Percentiles rank a stretch among this genome's conserved stretches.
Conservation (phyloP, 2,329 filamentous ascomycete species). For the Colletotrichum salicis region DNA sequence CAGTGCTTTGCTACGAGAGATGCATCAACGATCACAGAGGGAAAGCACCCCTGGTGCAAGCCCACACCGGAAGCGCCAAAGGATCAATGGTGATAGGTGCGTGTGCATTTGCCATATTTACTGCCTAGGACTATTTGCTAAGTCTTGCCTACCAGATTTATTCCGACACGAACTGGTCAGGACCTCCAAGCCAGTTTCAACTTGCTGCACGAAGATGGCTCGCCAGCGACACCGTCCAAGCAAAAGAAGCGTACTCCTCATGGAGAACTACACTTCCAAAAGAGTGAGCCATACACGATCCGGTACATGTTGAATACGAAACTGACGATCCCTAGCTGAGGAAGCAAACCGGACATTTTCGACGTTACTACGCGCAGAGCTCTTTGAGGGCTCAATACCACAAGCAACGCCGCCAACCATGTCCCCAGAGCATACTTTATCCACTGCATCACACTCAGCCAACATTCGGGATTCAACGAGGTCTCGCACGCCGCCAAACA, state of each 20-base stretch:
- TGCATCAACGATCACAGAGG: conserved; percentile 60
- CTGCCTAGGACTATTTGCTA: neutral
- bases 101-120: conserved; percentile 32
- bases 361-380: conserved; percentile 84
- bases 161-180: conserved; percentile 91
- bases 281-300: conserved; percentile 67
- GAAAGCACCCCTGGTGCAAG: conserved; percentile 65
- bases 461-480: conserved; percentile 71
- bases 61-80: conserved; percentile 68
- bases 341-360: conserved; percentile 96
- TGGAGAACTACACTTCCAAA: conserved; percentile 93
- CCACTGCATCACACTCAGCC: conserved; percentile 62
- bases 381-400: conserved; percentile 91
- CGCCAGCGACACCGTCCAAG: conserved; percentile 88
- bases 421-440: conserved; percentile 67
- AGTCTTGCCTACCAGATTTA: conserved; percentile 73
- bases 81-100: conserved; percentile 72
- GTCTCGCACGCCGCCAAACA: conserved; percentile 83
- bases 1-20: conserved; percentile 61
- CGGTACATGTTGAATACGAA: neutral
- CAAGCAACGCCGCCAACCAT: conserved; percentile 76
- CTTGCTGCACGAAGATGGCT: conserved; percentile 90
- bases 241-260: conserved; percentile 86
- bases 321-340: conserved; percentile 68
- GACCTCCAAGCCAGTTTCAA: conserved; percentile 94